Conservation (phyloP, 164 flowering plant genomes). For the Pachysandra terminalis region DNA sequence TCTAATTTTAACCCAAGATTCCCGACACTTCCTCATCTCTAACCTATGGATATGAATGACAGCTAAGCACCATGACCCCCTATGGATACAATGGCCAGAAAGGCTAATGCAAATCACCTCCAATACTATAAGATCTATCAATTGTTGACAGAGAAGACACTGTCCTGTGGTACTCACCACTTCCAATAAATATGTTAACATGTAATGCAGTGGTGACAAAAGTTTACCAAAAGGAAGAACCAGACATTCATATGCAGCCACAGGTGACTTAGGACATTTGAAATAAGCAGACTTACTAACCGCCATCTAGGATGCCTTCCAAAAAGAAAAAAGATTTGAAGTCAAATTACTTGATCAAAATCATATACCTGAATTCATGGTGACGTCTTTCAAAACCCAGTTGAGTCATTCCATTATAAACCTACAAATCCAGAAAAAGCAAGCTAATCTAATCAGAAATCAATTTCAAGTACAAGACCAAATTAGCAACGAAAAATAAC, state of each 20-base stretch:
- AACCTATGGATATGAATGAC: background rate
- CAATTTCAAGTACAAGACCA: background rate
- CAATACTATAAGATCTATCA: no score
- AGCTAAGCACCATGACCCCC: background rate
- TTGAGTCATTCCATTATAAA: constrained; percentile 89
- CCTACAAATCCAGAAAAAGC: constrained; percentile 39
- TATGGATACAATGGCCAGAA: no score
- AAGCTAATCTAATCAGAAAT: background rate
- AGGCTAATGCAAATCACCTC: no score
- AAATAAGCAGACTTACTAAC: no score
- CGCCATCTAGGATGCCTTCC: no score
- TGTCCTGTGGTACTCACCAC: no score
- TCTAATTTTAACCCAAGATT: background rate
- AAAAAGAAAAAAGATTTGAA: background rate
- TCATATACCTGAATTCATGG: constrained; percentile 60
- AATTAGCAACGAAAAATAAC: constrained; percentile 8
- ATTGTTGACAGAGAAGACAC: no score
- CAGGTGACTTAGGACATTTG: no score
- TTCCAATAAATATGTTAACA: no score
- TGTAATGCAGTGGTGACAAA: no score
- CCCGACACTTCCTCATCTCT: background rate
- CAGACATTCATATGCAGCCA: no score
- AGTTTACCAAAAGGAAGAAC: no score
- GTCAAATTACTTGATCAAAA: constrained; percentile 4
- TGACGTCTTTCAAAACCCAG: constrained; percentile 67